Evolutionary conservation across 176 grass and related monocot genomes (phyloP).

Genomic region (Oryza officinalis): DNA sequence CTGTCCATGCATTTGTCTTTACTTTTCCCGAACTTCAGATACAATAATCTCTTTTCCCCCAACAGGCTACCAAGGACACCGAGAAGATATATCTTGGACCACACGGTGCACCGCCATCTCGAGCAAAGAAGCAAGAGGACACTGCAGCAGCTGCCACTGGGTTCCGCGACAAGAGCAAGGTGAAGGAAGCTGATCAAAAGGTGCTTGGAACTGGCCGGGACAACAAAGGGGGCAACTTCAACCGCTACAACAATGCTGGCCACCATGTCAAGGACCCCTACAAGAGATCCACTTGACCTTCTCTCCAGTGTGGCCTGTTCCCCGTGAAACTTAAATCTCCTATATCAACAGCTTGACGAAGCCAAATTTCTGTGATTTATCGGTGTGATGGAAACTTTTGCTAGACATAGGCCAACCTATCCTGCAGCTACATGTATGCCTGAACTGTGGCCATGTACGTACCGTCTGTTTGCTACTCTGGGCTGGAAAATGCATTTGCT

Average conservation of each 20-base stretch:
- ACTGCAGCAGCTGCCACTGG: slow-evolving; percentile 28
- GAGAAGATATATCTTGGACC: slow-evolving; percentile 90
- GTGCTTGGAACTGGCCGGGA: slow-evolving; percentile 42
- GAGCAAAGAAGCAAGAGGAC: slow-evolving; percentile 67
- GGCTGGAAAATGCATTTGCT: slow-evolving; percentile 1
- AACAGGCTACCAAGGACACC: slow-evolving; percentile 57
- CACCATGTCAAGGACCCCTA: slow-evolving; percentile 54
- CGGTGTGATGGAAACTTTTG: not conserved
- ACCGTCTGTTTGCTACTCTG: not conserved
- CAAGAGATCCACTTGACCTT: slow-evolving; percentile 57
- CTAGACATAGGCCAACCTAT: not conserved
- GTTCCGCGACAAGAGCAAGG: slow-evolving; percentile 63
- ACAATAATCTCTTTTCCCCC: not conserved
- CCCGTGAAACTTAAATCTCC: slow-evolving; percentile 1
- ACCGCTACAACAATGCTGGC: slow-evolving; percentile 39
- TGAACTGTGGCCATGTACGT: slow-evolving; percentile 11
- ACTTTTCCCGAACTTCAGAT: not conserved
- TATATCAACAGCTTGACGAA: slow-evolving; percentile 1
- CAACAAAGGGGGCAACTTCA: slow-evolving; percentile 54
- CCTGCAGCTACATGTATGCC: not conserved
- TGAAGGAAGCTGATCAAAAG: slow-evolving; percentile 62
- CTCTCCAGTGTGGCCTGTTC: not conserved
- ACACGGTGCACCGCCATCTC: slow-evolving; percentile 73
- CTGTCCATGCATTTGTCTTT: slow-evolving; percentile 9
- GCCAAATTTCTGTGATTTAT: not conserved